Percentiles rank a stretch among this genome's conserved stretches.
Evolutionary conservation across 768 basidiomycete species (phyloP).

Genomic region (Imleria badia): DNA sequence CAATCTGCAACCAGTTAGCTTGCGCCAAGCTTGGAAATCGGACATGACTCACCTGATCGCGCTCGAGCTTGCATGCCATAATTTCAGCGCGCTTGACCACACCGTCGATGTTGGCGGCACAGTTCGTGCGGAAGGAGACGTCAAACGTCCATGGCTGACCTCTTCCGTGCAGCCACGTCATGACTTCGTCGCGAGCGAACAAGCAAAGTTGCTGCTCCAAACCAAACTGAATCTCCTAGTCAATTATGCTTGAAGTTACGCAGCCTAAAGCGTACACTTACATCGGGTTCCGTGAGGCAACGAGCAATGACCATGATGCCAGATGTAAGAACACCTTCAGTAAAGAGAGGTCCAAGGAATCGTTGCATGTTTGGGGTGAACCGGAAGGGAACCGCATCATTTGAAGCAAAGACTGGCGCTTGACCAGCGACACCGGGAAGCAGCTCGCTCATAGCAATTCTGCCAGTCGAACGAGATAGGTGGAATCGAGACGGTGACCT

Average conservation of each 20-base stretch:
- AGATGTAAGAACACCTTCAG: conserved; percentile 85
- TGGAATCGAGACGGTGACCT: conserved; percentile 85
- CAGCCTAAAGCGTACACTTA: conserved; percentile 31
- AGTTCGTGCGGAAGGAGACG: conserved; percentile 53
- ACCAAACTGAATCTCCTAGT: conserved; percentile 60
- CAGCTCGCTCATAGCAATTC: conserved; percentile 91
- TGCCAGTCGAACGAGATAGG: conserved; percentile 84
- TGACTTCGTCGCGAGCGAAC: conserved; percentile 91
- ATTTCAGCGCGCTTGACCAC: conserved; percentile 79
- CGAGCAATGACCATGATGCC: conserved; percentile 91
- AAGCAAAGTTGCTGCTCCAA: conserved; percentile 90
- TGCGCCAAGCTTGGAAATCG: background rate
- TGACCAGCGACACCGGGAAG: conserved; percentile 61
- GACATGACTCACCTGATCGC: conserved; percentile 61
- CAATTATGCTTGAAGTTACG: background rate
- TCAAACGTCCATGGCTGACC: conserved; percentile 60
- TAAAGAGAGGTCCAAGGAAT: conserved; percentile 85
- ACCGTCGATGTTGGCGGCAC: conserved; percentile 60
- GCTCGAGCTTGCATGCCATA: conserved; percentile 83
- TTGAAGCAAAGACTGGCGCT: conserved; percentile 69
- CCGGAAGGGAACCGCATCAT: conserved; percentile 93
- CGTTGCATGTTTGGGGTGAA: conserved; percentile 95
- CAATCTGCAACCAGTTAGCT: conserved; percentile 20
- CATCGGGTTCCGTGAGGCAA: conserved; percentile 90
- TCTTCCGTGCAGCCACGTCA: conserved; percentile 65